A percentile compares a stretch with the other conserved stretches of the same genome.
phyloP scores from a whole-genome alignment of 352 stramenopile species.

The Pythium aphanidermatum region DNA sequence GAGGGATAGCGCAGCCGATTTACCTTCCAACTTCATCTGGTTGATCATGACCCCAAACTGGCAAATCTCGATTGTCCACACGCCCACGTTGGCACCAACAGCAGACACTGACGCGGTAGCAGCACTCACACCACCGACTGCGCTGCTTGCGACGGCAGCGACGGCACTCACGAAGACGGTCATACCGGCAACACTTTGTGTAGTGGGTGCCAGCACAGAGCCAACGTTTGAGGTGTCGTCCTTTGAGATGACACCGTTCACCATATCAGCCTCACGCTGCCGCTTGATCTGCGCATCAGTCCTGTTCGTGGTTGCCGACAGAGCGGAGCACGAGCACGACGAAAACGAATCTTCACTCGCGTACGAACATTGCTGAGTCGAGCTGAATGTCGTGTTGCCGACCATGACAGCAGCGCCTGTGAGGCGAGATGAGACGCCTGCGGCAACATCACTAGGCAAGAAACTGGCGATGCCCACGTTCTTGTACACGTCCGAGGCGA shows the following conservation, averaged over 20 bases:
- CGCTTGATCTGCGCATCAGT: conserved; percentile 53
- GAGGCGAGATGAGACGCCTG: conserved; percentile 25
- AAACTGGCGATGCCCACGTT: conserved; percentile 47
- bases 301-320: conserved; percentile 37
- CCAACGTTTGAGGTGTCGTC: conserved; percentile 52
- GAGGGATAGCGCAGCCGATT: conserved; percentile 57
- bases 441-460: conserved; percentile 33
- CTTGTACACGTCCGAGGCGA: conserved; percentile 63
- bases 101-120: conserved; percentile 45
- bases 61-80: conserved; percentile 74
- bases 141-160: conserved; percentile 61
- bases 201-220: conserved; percentile 54
- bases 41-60: conserved; percentile 77
- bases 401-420: conserved; percentile 34
- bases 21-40: conserved; percentile 63
- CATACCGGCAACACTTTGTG: conserved; percentile 61
- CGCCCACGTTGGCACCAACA: conserved; percentile 52
- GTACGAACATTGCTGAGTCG: conserved; percentile 56
- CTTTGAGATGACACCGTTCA: conserved; percentile 52
- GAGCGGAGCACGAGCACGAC: conserved; percentile 57
- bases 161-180: conserved; percentile 66
- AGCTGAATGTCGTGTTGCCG: conserved; percentile 55
- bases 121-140: conserved; percentile 28
- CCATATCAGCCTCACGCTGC: conserved; percentile 38
- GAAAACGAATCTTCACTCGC: conserved; percentile 58